A percentile compares a stretch with the other conserved stretches of the same genome.
phyloP scores from a whole-genome alignment of 2,329 filamentous ascomycete genomes.

The Biscogniauxia marginata region DNA sequence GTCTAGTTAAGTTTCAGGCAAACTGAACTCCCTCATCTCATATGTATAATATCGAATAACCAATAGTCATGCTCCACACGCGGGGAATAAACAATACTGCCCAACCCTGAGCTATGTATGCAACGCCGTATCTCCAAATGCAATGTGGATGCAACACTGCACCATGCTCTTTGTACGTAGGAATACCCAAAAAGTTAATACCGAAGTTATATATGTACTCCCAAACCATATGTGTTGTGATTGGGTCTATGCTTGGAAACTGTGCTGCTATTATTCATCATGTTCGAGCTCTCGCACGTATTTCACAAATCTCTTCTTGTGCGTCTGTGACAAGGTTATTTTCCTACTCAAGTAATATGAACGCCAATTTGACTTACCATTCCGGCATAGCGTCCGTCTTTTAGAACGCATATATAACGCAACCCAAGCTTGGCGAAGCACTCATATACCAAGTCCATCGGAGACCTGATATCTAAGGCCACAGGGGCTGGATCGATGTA shows the following conservation, averaged over 20 bases:
- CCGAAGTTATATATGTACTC: constrained; percentile 6
- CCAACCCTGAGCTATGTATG: constrained; percentile 11
- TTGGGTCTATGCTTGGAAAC: constrained; percentile 11
- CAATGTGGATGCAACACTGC: constrained; percentile 3
- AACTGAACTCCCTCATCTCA: neutral
- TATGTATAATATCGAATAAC: neutral
- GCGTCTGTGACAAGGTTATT: constrained; percentile 53
- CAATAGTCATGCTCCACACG: neutral
- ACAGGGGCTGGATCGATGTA: constrained; percentile 93
- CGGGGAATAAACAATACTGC: constrained; percentile 1
- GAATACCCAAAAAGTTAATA: constrained; percentile 2
- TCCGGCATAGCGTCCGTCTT: constrained; percentile 81
- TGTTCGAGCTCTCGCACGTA: constrained; percentile 88
- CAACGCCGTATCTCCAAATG: constrained; percentile 10
- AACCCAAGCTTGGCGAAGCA: constrained; percentile 93
- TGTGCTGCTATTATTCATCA: constrained; percentile 45
- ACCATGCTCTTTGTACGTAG: constrained; percentile 5
- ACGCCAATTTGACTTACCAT: constrained; percentile 60
- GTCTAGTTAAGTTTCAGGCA: neutral
- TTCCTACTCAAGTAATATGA: constrained; percentile 1
- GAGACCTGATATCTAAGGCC: constrained; percentile 80
- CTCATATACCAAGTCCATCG: constrained; percentile 94
- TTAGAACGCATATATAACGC: constrained; percentile 85
- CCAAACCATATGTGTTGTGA: neutral
- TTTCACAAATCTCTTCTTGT: constrained; percentile 96